phyloP scores from a whole-genome alignment of 1,139 yeast species.

The Kazachstania sp. region DNA sequence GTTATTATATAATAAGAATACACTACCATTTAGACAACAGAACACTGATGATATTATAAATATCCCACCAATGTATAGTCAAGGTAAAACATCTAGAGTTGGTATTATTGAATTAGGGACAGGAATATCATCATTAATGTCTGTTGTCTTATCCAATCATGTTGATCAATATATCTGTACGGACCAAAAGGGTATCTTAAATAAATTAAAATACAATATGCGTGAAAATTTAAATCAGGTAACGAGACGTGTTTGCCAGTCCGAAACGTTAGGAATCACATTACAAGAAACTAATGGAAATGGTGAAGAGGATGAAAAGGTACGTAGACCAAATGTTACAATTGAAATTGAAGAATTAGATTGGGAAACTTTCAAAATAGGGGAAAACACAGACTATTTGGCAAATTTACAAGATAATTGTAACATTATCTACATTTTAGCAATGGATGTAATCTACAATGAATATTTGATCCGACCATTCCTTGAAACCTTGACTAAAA shows the following conservation, averaged over 20 bases:
- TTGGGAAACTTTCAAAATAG: conserved; percentile 25
- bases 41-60: conserved; percentile 4
- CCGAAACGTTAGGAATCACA: conserved; percentile 8
- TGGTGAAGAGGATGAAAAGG: not conserved
- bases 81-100: not conserved
- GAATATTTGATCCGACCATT: conserved; percentile 28
- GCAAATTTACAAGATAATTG: conserved; percentile 1
- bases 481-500: conserved; percentile 17
- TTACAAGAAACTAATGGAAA: not conserved
- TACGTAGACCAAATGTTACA: conserved; percentile 4
- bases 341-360: conserved; percentile 25
- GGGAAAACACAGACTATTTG: conserved; percentile 9
- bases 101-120: conserved; percentile 28
- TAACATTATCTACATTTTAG: conserved; percentile 18
- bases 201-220: conserved; percentile 22
- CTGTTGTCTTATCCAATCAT: conserved; percentile 25
- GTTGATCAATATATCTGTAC: conserved; percentile 24
- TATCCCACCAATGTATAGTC: conserved; percentile 4
- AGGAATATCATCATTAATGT: conserved; percentile 27
- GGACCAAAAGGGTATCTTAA: conserved; percentile 28
- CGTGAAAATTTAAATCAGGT: conserved; percentile 21
- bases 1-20: conserved; percentile 22
- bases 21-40: conserved; percentile 12
- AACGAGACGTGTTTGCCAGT: conserved; percentile 12
- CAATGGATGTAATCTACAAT: conserved; percentile 32